Evolutionary conservation across 2,329 filamentous ascomycete species (phyloP), one percentile per base, ranked within the genome.

Genomic region (Penicillium sclerotigenum): DNA sequence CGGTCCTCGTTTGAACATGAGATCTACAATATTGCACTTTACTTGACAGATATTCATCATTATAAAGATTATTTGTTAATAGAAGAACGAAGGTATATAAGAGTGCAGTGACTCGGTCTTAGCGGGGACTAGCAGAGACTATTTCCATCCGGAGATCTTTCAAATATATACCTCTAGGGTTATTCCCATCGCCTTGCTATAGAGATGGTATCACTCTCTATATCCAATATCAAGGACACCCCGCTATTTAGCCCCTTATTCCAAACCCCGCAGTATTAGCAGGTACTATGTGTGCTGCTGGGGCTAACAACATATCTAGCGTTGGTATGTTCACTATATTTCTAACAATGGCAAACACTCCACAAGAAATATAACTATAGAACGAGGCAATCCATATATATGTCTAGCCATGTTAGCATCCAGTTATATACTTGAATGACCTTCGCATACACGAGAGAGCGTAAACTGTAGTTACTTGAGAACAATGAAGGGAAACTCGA

Each of bases 401-500:
- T 3, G 80, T 82, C 74, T 81, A 16, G 26, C 1, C 13, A 28
- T 41, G 36, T 52, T 31, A 56, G 46, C 37, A n/a, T 42, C 24
- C 11, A 33, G n/a, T 38, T 9, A 8, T 8, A 38, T 26, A 10
- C 10, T 20, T 18, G 22, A 10, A 9, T n/a, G 20, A 16, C 20
- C 10, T 24, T 7, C 31, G 11, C 47, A 8, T 63, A 80, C 80
- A 63, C 79, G 80, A 65, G 86, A 84, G 3, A 87, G 72, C 0
- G 83, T 82, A 68, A 86, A 84, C 51, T 83, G 78, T 8, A 84
- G 66, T 1, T 81, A 77, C 47, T 79, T 82, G 5, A 75, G 63
- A 40, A 74, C 76, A 0, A 77, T 75, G 41, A 74, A 78, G 0
- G 83, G 83, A 57, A 86, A 86, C 59, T 87, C 83, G 6, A 79